Percentiles rank a stretch among this genome's conserved stretches.
Evolutionary conservation across 495 filamentous ascomycete genomes (phyloP).

Genomic region (Mytilinidion resinicola): DNA sequence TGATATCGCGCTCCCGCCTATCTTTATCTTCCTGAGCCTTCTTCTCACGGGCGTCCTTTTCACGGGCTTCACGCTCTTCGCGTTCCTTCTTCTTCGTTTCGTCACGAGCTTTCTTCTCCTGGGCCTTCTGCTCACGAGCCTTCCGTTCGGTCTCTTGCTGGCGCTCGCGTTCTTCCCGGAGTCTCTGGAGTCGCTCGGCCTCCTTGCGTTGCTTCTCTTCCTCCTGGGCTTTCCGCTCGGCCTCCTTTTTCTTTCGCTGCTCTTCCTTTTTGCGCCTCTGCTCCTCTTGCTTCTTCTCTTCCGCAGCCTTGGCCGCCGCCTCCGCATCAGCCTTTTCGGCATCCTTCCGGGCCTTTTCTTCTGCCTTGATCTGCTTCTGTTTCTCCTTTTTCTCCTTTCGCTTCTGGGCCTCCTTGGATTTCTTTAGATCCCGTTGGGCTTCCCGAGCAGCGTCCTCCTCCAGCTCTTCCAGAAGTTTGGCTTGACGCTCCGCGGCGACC

Average conservation of each 20-base stretch:
- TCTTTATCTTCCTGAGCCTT: conserved; percentile 48
- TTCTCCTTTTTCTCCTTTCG: conserved; percentile 82
- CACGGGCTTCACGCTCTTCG: conserved; percentile 70
- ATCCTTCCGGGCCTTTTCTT: conserved; percentile 79
- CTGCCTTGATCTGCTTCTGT: conserved; percentile 80
- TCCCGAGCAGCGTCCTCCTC: conserved; percentile 72
- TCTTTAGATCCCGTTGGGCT: conserved; percentile 79
- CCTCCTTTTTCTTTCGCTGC: conserved; percentile 83
- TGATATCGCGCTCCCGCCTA: conserved; percentile 37
- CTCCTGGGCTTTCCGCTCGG: conserved; percentile 83
- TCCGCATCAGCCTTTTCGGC: conserved; percentile 91
- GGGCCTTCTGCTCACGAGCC: conserved; percentile 64
- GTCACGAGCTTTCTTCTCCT: conserved; percentile 62
- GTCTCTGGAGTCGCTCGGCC: conserved; percentile 66
- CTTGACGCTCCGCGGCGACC: conserved; percentile 83
- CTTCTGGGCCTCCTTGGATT: conserved; percentile 86
- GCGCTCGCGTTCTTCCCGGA: conserved; percentile 76
- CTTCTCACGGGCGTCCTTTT: conserved; percentile 51
- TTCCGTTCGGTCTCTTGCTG: conserved; percentile 71
- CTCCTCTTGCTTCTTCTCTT: conserved; percentile 76
- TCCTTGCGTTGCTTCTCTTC: conserved; percentile 79
- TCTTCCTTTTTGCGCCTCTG: conserved; percentile 75
- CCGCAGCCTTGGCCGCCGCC: conserved; percentile 63
- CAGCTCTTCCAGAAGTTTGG: conserved; percentile 85
- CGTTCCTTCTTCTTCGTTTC: conserved; percentile 57